Evolutionary conservation across 1,284 basidiomycete species (phyloP), one percentile per base, ranked within the genome.

Genomic region (Rhodotorula sp.): DNA sequence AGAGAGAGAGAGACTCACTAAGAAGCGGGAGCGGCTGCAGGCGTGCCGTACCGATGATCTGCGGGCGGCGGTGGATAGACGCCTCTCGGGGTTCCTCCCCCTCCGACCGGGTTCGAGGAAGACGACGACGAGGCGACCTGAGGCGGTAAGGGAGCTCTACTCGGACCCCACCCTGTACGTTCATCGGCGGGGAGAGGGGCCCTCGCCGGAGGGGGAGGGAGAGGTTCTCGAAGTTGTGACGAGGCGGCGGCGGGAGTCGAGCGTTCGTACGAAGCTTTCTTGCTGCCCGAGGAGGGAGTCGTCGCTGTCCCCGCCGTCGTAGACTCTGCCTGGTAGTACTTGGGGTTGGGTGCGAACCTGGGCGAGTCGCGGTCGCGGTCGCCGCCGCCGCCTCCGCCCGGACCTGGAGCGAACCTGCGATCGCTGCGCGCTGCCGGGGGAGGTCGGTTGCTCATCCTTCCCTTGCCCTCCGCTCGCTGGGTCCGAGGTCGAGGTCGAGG

Each of bases 371-470:
- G 6, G 18, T 49, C 24, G n/a, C n/a, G 15, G 51, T n/a, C 5
- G 51, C 5, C 12, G 18, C 5, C 26, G 51, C 24, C 20, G 51
- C 20, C 51, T 22, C 12, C 12, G 17, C 53, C 53, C 14, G 53
- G 53, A 15, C 53, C 53, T 15, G 53, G 53, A 17, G 53, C 53
- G 53, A 54, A 54, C 53, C 53, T 54, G 51, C 51, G 51, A n/a
- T 53, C 51, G 18, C 45, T 46, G 45, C 45, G n/a, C n/a, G n/a
- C n/a, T n/a, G n/a, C n/a, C n/a, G n/a, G n/a, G n/a, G n/a, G n/a
- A 42, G 37, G 37, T 42, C 37, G 12, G 37, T 10, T 42, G 37
- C 37, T 42, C 37, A 42, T 42, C 37, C 8, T 42, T 42, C 37
- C n/a, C n/a, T n/a, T n/a, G n/a, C n/a, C n/a, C n/a, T n/a, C n/a